Base-by-base conservation (phyloP, 179 eudicot species). In the Dionaea muscipula region DNA sequence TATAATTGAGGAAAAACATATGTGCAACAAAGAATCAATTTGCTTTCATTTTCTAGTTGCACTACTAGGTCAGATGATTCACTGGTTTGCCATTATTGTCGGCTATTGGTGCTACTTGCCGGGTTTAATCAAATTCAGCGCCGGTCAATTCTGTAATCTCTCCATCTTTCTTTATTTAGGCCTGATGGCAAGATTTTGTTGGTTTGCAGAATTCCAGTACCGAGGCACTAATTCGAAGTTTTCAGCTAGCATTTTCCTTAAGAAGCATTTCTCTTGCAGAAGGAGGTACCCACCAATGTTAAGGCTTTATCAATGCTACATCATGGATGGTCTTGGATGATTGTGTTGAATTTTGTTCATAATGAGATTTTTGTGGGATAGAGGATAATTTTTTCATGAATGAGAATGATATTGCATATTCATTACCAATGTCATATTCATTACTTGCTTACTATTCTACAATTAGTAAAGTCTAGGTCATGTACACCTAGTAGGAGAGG, bases 161-260 rank as follows among this genome's bases (percentile, higher is more conserved):
- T 22, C 23, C 33, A 25, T 31, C 51, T 51, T 61, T 39, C 14
- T 31, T 45, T 22, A 20, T 22, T 33, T 17, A n/a, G n/a, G n/a
- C n/a, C n/a, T 25, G 27, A 22, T 27, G 3, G 12, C 17, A 58
- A 10, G 21, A 39, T 53, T 22, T 55, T 18, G 64, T 38, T 64
- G 41, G 48, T 54, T 39, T 76, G 56, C 78, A 91, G 98, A 82
- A 76, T 53, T 88, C 88, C 36, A 72, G 87, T 44, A 85, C 56
- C 23, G 94, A 91, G 75, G 81, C 72, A 56, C 70, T 88, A 54
- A 70, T 88, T 57, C 86, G 84, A 53, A 77, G 98, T 75, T 91
- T 88, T 70, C 98, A 88, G 81, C 81, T 91, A 35, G 87, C 98
- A 8, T 88, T 91, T 81, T 82, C 98, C 35, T 70, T 91, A 67